Evolutionary conservation across 1,284 basidiomycete genomes (phyloP).

Genomic region (Pseudozyma sp.): DNA sequence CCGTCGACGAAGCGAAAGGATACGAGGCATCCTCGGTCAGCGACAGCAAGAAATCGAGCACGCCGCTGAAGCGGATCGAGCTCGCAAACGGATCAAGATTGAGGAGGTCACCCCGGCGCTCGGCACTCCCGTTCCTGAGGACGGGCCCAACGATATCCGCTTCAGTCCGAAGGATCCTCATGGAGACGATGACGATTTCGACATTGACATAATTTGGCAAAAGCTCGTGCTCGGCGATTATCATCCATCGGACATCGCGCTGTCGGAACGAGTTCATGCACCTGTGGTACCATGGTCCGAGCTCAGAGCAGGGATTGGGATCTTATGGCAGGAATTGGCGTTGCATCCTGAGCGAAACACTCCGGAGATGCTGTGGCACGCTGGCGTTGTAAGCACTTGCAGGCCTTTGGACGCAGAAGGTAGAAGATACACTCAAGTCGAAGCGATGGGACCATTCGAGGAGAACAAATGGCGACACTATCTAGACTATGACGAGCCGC

Average conservation of each 20-base stretch:
- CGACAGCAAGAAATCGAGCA: background rate
- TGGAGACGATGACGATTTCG: background rate
- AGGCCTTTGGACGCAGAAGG: background rate
- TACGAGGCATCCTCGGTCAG: background rate
- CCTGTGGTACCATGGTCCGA: background rate
- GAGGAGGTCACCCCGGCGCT: background rate
- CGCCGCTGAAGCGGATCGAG: background rate
- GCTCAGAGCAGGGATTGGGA: background rate
- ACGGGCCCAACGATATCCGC: background rate
- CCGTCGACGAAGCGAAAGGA: background rate
- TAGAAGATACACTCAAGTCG: background rate
- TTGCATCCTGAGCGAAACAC: background rate
- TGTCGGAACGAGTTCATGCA: background rate
- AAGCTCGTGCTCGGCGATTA: background rate
- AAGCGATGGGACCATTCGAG: slow-evolving; percentile 4
- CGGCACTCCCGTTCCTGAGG: background rate
- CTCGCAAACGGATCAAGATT: slow-evolving; percentile 5
- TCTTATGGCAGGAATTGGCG: background rate
- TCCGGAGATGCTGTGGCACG: slow-evolving; percentile 6
- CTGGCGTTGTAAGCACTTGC: background rate
- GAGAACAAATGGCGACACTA: slow-evolving; percentile 2
- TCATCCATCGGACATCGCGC: background rate
- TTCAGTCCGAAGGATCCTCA: background rate
- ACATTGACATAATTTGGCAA: background rate
- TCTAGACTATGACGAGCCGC: background rate